Conservation (phyloP, 768 basidiomycete genomes). For the Tremella fuciformis region DNA sequence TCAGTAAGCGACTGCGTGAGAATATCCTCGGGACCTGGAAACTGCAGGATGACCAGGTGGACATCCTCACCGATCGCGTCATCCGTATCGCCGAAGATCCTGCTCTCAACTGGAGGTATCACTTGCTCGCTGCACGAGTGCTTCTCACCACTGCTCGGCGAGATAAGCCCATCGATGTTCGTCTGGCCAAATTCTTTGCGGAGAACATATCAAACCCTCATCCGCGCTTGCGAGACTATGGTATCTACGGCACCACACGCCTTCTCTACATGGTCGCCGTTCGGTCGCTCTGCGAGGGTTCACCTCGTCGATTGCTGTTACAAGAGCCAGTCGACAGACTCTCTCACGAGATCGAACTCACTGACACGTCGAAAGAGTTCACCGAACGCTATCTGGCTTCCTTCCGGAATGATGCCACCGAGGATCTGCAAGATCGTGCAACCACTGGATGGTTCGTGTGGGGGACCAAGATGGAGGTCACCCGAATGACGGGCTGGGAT, state of each 20-base stretch:
- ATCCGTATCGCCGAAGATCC: conserved; percentile 30
- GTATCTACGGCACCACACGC: conserved; percentile 62
- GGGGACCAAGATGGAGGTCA: conserved; percentile 60
- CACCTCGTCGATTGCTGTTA: conserved; percentile 64
- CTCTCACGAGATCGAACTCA: conserved; percentile 57
- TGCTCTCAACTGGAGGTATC: conserved; percentile 41
- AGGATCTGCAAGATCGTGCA: conserved; percentile 61
- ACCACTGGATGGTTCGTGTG: conserved; percentile 76
- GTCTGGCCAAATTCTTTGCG: conserved; percentile 41
- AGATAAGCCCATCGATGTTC: conserved; percentile 37
- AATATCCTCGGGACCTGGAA: not conserved
- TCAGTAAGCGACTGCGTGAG: conserved; percentile 16
- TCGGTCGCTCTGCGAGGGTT: conserved; percentile 64
- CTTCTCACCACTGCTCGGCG: conserved; percentile 30
- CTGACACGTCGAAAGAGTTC: conserved; percentile 57
- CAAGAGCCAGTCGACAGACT: conserved; percentile 68
- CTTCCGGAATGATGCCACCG: conserved; percentile 59
- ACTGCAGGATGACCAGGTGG: conserved; percentile 28
- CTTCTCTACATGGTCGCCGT: conserved; percentile 69
- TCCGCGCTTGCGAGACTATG: conserved; percentile 45
- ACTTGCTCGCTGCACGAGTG: conserved; percentile 29
- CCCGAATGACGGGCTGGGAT: conserved; percentile 41
- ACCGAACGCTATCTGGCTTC: conserved; percentile 61
- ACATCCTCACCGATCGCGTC: conserved; percentile 31
- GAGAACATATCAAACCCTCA: conserved; percentile 41